These are phyloP conservation scores for Colletotrichum musicola DNA, from an alignment of 2,329 filamentous ascomycete species.

Conservation along the genomic window DNA sequence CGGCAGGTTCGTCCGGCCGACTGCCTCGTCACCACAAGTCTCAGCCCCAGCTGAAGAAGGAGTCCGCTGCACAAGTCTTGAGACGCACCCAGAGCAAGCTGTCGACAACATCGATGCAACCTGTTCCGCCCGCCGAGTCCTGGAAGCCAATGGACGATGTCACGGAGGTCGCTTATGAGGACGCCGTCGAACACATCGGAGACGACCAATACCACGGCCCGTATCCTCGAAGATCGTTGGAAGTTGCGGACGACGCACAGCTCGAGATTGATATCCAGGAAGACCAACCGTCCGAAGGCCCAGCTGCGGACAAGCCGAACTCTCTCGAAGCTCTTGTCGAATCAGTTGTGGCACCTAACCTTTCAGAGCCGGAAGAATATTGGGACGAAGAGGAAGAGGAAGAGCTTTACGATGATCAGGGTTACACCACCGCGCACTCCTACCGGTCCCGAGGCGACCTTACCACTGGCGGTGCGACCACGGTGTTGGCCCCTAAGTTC, in stretches of 20 bases:
- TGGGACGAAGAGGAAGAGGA: constrained; percentile 84
- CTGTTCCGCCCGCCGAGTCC: constrained; percentile 6
- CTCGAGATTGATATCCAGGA: constrained; percentile 21
- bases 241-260: constrained; percentile 11
- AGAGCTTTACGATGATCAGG: constrained; percentile 71
- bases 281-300: constrained; percentile 12
- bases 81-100: constrained; percentile 61
- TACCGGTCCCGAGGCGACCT: constrained; percentile 78
- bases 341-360: constrained; percentile 26
- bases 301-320: constrained; percentile 3
- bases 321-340: constrained; percentile 26
- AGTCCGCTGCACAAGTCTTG: constrained; percentile 51
- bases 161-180: constrained; percentile 58
- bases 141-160: constrained; percentile 49
- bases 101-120: constrained; percentile 36
- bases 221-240: constrained; percentile 23
- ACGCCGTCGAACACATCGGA: constrained; percentile 58
- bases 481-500: constrained; percentile 78
- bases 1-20: constrained; percentile 12
- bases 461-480: constrained; percentile 64
- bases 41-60: constrained; percentile 63
- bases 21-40: constrained; percentile 65
- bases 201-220: constrained; percentile 40
- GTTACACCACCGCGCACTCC: constrained; percentile 82
- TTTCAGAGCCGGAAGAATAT: constrained; percentile 72